These are phyloP conservation scores for Fraxinus nigra DNA, from an alignment of 305 asterid species.

Conservation along the genomic window DNA sequence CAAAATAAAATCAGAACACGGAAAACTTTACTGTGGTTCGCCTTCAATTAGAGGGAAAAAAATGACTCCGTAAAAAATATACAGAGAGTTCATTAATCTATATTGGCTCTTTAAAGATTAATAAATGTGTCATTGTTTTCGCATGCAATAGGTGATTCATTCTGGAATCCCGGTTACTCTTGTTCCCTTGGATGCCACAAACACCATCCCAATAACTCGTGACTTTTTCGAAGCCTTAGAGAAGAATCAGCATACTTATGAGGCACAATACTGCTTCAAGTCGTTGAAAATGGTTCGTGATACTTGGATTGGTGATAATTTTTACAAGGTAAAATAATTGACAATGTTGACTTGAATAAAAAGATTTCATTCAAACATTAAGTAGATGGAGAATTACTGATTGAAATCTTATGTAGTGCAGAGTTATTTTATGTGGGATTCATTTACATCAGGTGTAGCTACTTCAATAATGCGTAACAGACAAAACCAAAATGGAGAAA, in stretches of 20 bases:
- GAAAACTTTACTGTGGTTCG: background rate
- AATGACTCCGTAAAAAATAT: background rate
- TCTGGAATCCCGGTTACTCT: slow-evolving; percentile 80
- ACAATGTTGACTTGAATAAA: background rate
- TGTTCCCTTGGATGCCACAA: slow-evolving; percentile 90
- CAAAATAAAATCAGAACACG: background rate
- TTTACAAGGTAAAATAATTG: slow-evolving; percentile 50
- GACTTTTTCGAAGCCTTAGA: slow-evolving; percentile 55
- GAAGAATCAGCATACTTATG: slow-evolving; percentile 66
- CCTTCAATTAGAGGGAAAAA: background rate
- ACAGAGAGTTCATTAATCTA: background rate
- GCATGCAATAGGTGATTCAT: slow-evolving; percentile 60
- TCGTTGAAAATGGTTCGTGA: slow-evolving; percentile 75
- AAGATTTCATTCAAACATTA: background rate
- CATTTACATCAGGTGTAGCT: slow-evolving; percentile 76
- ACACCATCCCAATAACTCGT: slow-evolving; percentile 67
- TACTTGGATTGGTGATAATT: slow-evolving; percentile 60
- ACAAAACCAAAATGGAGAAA: slow-evolving; percentile 48
- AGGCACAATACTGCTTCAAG: slow-evolving; percentile 83
- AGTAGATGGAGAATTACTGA: slow-evolving; percentile 5
- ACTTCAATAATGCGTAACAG: slow-evolving; percentile 69
- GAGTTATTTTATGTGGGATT: slow-evolving; percentile 93
- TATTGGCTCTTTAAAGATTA: slow-evolving; percentile 1
- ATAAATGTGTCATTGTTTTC: background rate
- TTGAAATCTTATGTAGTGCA: slow-evolving; percentile 34